A percentile compares a stretch with the other conserved stretches of the same genome.
phyloP scores from a whole-genome alignment of 192 early-diverging fungal genomes.

The Entrophospora sp. region DNA sequence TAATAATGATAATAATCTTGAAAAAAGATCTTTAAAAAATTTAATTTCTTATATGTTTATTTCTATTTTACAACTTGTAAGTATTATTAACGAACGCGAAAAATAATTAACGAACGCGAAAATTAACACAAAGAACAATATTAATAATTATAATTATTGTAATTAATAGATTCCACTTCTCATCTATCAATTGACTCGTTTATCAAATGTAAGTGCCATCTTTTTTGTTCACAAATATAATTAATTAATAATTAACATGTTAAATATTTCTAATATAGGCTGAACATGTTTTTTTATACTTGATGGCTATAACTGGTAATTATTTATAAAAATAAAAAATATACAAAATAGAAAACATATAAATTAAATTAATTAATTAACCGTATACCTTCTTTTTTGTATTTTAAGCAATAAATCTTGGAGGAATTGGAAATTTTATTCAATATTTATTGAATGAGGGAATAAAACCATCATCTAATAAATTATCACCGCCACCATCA shows the following conservation, averaged over 20 bases:
- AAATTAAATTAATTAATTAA: not conserved
- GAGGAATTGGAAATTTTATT: constrained; percentile 1
- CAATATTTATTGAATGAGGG: not conserved
- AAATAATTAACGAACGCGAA: too few relatives aligned
- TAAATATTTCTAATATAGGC: not conserved
- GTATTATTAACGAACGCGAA: too few relatives aligned
- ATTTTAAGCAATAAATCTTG: not conserved
- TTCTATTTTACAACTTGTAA: not conserved
- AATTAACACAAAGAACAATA: too few relatives aligned
- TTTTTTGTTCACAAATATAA: too few relatives aligned
- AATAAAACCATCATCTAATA: too few relatives aligned
- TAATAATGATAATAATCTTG: not conserved
- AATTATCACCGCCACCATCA: too few relatives aligned
- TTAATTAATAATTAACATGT: too few relatives aligned
- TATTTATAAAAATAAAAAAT: too few relatives aligned
- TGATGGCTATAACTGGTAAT: not conserved
- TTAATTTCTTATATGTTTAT: not conserved
- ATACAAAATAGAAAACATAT: too few relatives aligned
- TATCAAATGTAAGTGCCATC: not conserved
- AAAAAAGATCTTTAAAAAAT: not conserved
- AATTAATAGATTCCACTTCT: not conserved
- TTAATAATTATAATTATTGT: too few relatives aligned
- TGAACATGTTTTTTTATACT: not conserved
- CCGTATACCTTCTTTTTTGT: too few relatives aligned
- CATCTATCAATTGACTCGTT: not conserved